A percentile compares a stretch with the other conserved stretches of the same genome.
Conservation (phyloP, 345 rosid species). For the Lepidium aucheri region DNA sequence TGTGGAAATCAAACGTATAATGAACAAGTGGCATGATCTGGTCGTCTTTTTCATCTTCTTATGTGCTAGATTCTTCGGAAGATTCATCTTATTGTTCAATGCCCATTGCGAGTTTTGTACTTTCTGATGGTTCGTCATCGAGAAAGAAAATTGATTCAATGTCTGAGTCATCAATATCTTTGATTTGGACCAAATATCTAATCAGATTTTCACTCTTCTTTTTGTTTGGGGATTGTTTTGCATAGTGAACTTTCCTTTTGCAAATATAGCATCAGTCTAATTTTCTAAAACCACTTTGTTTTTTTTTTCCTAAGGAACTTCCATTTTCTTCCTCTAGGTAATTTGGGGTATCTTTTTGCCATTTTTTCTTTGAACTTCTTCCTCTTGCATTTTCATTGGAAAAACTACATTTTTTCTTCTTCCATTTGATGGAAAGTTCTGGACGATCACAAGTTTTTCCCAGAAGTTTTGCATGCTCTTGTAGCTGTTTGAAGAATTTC, state of each 20-base stretch:
- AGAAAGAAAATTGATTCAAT: neutral
- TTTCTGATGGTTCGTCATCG: neutral
- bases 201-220: neutral
- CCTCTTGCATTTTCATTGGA: no score
- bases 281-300: neutral
- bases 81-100: neutral
- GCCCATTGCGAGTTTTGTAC: neutral
- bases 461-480: neutral
- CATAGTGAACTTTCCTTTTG: neutral
- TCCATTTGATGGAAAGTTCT: neutral
- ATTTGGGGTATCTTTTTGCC: neutral
- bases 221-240: neutral
- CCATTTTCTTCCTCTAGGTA: neutral
- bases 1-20: neutral
- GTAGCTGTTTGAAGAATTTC: neutral
- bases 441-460: neutral
- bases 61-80: neutral
- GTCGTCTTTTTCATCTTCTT: neutral
- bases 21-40: neutral
- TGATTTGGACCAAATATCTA: neutral
- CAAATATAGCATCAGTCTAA: neutral
- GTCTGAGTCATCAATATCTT: neutral
- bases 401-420: neutral
- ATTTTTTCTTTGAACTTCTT: neutral
- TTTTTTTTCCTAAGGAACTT: neutral